A percentile compares a stretch with the other conserved stretches of the same genome.
Conservation (phyloP, 768 basidiomycete species). For the Boletus barrowsii region DNA sequence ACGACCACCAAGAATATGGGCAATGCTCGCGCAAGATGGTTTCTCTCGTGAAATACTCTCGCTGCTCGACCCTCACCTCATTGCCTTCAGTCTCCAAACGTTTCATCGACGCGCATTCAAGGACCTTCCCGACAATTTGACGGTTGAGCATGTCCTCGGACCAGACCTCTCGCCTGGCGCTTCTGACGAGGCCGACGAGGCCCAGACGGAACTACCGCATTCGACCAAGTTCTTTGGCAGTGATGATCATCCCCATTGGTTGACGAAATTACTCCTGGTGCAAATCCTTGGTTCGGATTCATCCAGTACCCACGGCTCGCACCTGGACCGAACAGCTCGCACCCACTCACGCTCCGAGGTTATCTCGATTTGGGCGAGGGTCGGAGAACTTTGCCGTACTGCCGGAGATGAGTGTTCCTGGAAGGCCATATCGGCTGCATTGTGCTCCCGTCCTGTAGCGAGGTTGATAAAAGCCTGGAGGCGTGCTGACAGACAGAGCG, state of each 20-base stretch:
- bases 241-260: conserved; percentile 75
- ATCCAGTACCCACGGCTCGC: conserved; percentile 28
- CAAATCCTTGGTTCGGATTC: conserved; percentile 68
- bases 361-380: conserved; percentile 66
- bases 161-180: conserved; percentile 19
- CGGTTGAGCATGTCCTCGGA: conserved; percentile 42
- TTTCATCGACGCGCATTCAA: conserved; percentile 59
- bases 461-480: conserved; percentile 79
- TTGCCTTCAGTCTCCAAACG: conserved; percentile 60
- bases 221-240: conserved; percentile 55
- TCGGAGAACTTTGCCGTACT: conserved; percentile 71
- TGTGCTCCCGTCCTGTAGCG: conserved; percentile 73
- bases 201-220: conserved; percentile 8
- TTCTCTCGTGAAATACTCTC: conserved; percentile 66
- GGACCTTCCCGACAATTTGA: conserved; percentile 51
- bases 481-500: conserved; percentile 58
- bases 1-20: conserved; percentile 42
- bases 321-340: conserved; percentile 44
- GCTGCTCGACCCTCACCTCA: conserved; percentile 53
- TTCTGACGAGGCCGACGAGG: conserved; percentile 4
- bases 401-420: conserved; percentile 79
- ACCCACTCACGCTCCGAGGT: conserved; percentile 73
- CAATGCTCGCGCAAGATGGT: conserved; percentile 58
- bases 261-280: conserved; percentile 67
- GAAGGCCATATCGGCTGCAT: conserved; percentile 66